These are phyloP conservation scores for Dipodascopsis uninucleata DNA, from an alignment of 805 yeast species.

Conservation along the genomic window DNA sequence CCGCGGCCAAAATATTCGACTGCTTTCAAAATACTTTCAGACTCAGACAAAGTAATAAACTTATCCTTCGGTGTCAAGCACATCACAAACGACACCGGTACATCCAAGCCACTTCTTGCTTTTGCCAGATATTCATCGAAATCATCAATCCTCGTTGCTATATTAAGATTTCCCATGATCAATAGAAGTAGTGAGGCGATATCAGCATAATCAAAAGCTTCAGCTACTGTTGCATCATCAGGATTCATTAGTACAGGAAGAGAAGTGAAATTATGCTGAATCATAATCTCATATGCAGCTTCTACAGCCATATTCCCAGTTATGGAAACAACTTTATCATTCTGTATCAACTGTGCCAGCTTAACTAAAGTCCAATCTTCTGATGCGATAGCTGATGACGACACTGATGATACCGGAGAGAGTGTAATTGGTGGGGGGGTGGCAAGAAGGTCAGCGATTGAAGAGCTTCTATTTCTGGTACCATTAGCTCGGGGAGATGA, in stretches of 20 bases:
- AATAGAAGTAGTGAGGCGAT: conserved; percentile 79
- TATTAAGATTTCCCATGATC: conserved; percentile 67
- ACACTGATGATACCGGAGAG: conserved; percentile 5
- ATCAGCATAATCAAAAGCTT: conserved; percentile 89
- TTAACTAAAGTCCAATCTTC: conserved; percentile 70
- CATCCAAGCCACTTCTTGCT: conserved; percentile 84
- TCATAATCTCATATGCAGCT: conserved; percentile 77
- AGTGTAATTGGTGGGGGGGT: conserved; percentile 35
- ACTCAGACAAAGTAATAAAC: conserved; percentile 69
- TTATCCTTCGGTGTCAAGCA: conserved; percentile 85
- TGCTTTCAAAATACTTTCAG: conserved; percentile 58
- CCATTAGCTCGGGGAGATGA: conserved; percentile 5
- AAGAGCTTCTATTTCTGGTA: conserved; percentile 26
- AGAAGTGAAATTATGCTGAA: conserved; percentile 71
- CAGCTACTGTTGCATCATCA: conserved; percentile 59
- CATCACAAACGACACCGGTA: conserved; percentile 85
- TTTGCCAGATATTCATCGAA: conserved; percentile 46
- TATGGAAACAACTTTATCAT: conserved; percentile 69
- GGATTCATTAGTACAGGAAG: conserved; percentile 58
- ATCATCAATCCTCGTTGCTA: conserved; percentile 20
- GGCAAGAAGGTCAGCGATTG: conserved; percentile 34
- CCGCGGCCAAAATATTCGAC: conserved; percentile 91
- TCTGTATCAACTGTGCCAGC: conserved; percentile 70
- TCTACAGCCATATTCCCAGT: conserved; percentile 71
- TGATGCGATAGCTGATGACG: conserved; percentile 9